phyloP scores from a whole-genome alignment of 176 grass and related monocot genomes.

The sorghum (Sorghum bicolor) region Sorghum_bicolor_NCBIv3 NC_012871.2:71510001-71510500 shows the following conservation, averaged over 20 bases:
- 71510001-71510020: neutral
- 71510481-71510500: slow-evolving; percentile 59
- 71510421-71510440: neutral
- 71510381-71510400: neutral
- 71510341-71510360: neutral
- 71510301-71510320: slow-evolving; percentile 39
- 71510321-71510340: slow-evolving; percentile 27
- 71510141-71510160: neutral
- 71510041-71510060: slow-evolving; percentile 27
- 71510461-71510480: slow-evolving; percentile 83
- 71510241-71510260: slow-evolving; percentile 16
- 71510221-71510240: slow-evolving; percentile 32
- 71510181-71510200: slow-evolving; percentile 18
- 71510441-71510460: slow-evolving; percentile 77
- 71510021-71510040: neutral
- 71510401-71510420: neutral
- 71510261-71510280: neutral
- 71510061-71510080: slow-evolving; percentile 16
- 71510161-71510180: neutral
- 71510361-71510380: neutral
- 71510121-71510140: neutral
- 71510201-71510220: slow-evolving; percentile 52
- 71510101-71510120: neutral
- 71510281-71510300: neutral
- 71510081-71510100: neutral